phyloP scores from a whole-genome alignment of 2,329 filamentous ascomycete genomes.

The Pseudogymnoascus sp. region DNA sequence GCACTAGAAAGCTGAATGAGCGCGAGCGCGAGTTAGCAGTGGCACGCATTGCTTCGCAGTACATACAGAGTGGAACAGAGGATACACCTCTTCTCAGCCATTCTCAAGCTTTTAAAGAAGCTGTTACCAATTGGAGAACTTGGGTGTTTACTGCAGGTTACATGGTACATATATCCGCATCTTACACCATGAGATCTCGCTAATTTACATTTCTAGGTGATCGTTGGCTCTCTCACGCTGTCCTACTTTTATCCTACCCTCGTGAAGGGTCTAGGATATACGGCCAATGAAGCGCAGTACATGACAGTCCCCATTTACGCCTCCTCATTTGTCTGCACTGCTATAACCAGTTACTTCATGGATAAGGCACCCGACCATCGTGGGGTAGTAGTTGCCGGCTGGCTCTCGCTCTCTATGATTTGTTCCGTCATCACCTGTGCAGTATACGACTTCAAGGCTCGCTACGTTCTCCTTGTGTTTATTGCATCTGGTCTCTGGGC shows the following conservation, averaged over 20 bases:
- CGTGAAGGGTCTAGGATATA: neutral
- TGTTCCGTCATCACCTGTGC: neutral
- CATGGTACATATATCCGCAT: neutral
- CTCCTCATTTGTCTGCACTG: neutral
- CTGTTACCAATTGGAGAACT: neutral
- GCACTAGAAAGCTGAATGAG: neutral
- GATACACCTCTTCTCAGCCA: neutral
- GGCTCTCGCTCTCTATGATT: neutral
- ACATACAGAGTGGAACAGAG: neutral
- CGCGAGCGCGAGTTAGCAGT: neutral
- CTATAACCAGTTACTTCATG: neutral
- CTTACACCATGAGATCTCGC: neutral
- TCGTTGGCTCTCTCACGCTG: neutral
- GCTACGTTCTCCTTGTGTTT: neutral
- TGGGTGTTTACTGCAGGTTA: neutral
- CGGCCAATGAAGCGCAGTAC: neutral
- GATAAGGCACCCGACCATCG: neutral
- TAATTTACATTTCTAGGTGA: neutral
- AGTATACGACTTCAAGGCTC: neutral
- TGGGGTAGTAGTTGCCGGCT: neutral
- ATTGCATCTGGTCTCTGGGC: neutral
- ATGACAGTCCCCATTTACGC: neutral
- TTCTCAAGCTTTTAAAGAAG: neutral
- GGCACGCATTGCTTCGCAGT: neutral
- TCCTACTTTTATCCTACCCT: neutral